Base-by-base conservation (phyloP, 2,329 filamentous ascomycete genomes). In the Aspergillus ibericus region DNA sequence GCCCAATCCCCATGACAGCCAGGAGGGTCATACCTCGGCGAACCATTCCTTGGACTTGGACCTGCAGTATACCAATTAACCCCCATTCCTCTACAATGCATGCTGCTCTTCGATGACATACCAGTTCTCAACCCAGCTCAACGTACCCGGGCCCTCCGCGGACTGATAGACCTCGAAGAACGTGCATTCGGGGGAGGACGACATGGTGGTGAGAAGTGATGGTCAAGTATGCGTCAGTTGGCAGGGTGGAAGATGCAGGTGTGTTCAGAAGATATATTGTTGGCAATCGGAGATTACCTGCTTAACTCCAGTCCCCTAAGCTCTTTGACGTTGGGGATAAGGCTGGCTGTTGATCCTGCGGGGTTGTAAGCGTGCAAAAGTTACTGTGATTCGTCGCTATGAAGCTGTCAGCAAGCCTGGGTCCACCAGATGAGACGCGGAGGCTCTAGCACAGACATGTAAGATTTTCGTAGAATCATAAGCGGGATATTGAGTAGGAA, bases 91-190 rank as follows among this genome's bases (percentile, higher is more conserved):
- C 9, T 1, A 20, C 4, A 4, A 12, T 6, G 5, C 7, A 0
- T 55, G 7, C 12, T 36, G 8, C 29, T 10, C 29, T 10, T 18
- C 22, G 10, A n/a, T 44, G 53, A 25, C 50, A 15, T 59, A 75
- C 78, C 77, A 79, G 57, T 78, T 74, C 59, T 79, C 77, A 20
- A 78, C 71, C 74, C 75, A 79, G 5, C 66, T 70, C 8, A 79
- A 56, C 29, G 68, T 70, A 3, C 76, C 77, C 1, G 76, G 75
- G 15, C 76, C 69, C 16, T 75, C 70, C 0, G 66, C 63, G 56
- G 66, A 67, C 58, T 70, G 70, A 42, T 75, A 79, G 22, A 80
- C 65, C 61, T 81, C 73, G 62, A 81, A 81, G 66, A 78, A 81
- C 1, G 72, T 69, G 61, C 74, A 77, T 55, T 80, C 76, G 1